Evolutionary conservation across 164 flowering plant species (phyloP).

Genomic region (Tinospora cordifolia): DNA sequence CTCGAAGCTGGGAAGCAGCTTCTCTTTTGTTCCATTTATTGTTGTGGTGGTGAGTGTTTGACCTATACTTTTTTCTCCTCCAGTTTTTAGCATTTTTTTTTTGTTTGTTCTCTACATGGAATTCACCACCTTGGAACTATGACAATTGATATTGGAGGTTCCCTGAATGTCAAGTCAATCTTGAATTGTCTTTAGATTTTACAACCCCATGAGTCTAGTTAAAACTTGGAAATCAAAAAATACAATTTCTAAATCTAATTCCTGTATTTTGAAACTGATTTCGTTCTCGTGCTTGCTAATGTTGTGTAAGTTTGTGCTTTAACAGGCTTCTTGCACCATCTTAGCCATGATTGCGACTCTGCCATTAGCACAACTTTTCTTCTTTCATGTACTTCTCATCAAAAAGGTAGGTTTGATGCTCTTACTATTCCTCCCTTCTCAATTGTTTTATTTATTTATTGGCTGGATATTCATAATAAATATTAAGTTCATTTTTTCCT

Average conservation of each 20-base stretch:
- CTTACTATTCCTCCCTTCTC: background rate
- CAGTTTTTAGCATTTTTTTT: background rate
- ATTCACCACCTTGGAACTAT: background rate
- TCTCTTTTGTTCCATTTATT: constrained; percentile 78
- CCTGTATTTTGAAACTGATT: background rate
- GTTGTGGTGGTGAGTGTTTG: constrained; percentile 74
- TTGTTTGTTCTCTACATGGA: background rate
- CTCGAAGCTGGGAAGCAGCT: constrained; percentile 92
- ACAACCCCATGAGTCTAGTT: background rate
- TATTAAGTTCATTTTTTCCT: background rate
- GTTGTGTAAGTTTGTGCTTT: constrained; percentile 5
- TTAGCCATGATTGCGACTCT: constrained; percentile 93
- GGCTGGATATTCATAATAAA: background rate
- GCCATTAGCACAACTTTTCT: constrained; percentile 92
- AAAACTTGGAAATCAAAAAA: constrained; percentile 1
- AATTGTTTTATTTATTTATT: background rate
- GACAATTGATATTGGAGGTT: background rate
- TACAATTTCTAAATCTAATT: background rate
- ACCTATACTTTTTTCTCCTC: background rate
- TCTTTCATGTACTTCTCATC: constrained; percentile 93
- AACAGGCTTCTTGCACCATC: constrained; percentile 81
- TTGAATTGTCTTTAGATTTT: background rate
- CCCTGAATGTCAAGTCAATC: background rate
- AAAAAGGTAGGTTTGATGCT: constrained; percentile 52
- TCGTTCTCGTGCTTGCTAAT: constrained; percentile 10